Evolutionary conservation across 495 filamentous ascomycete genomes (phyloP), one percentile per base, ranked within the genome.

Genomic region (Pyrenula massariospora): DNA sequence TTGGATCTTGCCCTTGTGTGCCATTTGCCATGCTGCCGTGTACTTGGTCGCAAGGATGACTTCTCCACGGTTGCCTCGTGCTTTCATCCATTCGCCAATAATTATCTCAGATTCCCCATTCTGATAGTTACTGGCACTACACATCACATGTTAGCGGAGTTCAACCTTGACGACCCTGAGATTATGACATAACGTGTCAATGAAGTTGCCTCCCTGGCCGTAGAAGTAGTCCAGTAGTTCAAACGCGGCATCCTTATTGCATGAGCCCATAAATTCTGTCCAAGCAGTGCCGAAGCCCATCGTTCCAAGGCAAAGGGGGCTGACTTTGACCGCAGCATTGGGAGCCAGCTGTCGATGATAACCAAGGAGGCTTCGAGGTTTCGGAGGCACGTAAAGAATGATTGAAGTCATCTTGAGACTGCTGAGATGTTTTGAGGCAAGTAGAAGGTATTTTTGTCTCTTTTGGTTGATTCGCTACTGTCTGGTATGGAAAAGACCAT

Each of bases 11-110:
- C 53, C 59, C 24, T 60, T 61, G 56, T 65, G 73, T 2, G 61
- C 59, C 23, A 74, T 77, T 8, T 5, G 31, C n/a, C n/a, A n/a
- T 5, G 8, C 15, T 15, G 15, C 15, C 15, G 80, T 82, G 67
- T 77, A 91, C 65, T 89, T 89, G 19, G 87, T 89, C 0, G 85
- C 84, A 56, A 89, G 69, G 55, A 91, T 84, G 50, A 87, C 75
- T 57, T 82, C 66, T 55, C 85, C 82, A 0, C 84, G 72, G 24
- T 72, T 73, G 0, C 67, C 65, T 12, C 74, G 69, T 15, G 62
- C 31, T 3, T 71, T 70, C 76, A 90, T 82, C 87, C 87, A 91
- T 58, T 90, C 87, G 19, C 87, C 87, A 54, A 92, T 70, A 84
- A 84, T 88, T 2, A 62, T 60, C 65, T 91, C 87, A 3, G 83